Evolutionary conservation across 805 yeast species (phyloP).

Genomic region (Kazachstania bromeliacearum): DNA sequence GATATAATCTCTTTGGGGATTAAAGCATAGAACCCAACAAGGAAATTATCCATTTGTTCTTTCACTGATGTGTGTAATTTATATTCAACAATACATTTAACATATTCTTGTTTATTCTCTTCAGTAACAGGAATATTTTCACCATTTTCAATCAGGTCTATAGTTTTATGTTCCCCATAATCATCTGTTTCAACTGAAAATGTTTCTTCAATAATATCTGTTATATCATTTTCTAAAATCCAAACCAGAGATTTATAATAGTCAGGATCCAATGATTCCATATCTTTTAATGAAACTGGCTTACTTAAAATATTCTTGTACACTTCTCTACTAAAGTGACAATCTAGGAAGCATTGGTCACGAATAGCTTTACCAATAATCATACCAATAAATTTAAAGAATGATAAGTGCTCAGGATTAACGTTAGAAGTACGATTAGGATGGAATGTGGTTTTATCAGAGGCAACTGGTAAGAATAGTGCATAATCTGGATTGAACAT

Average conservation of each 20-base stretch:
- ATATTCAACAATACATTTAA: slow-evolving; percentile 75
- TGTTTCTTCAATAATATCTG: slow-evolving; percentile 89
- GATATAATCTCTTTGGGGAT: slow-evolving; percentile 76
- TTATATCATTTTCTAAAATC: slow-evolving; percentile 95
- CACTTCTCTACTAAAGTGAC: slow-evolving; percentile 92
- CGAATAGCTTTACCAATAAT: slow-evolving; percentile 89
- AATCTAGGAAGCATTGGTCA: slow-evolving; percentile 79
- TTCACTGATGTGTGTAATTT: slow-evolving; percentile 72
- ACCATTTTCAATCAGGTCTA: slow-evolving; percentile 80
- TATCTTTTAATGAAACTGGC: slow-evolving; percentile 77
- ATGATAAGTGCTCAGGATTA: slow-evolving; percentile 86
- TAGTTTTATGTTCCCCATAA: slow-evolving; percentile 77
- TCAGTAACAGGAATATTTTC: slow-evolving; percentile 80
- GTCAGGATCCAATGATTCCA: slow-evolving; percentile 88
- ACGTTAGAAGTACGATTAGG: slow-evolving; percentile 89
- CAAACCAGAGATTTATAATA: slow-evolving; percentile 87
- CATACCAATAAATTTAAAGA: slow-evolving; percentile 90
- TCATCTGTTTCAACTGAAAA: slow-evolving; percentile 90
- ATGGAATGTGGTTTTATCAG: slow-evolving; percentile 89
- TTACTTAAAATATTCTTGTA: slow-evolving; percentile 78
- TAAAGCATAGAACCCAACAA: slow-evolving; percentile 82
- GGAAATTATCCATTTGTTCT: slow-evolving; percentile 79
- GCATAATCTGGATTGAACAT: slow-evolving; percentile 96
- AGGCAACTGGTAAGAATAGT: slow-evolving; percentile 78
- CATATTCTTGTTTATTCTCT: slow-evolving; percentile 84